Percentiles rank a stretch among this genome's conserved stretches.
Evolutionary conservation across 257 asterid genomes (phyloP).

Genomic region (Fraxinus americana): DNA sequence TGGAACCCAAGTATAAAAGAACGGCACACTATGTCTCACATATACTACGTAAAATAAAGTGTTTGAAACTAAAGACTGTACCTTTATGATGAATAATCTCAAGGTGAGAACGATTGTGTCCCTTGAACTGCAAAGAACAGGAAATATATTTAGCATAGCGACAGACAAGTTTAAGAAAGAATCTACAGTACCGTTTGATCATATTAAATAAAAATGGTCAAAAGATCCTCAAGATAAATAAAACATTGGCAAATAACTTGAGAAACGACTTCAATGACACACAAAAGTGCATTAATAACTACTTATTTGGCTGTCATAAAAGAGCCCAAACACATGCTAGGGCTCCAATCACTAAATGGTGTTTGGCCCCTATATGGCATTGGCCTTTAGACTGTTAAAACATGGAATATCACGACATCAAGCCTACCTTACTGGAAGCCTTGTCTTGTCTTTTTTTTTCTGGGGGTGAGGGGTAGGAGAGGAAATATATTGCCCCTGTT

Average conservation of each 20-base stretch:
- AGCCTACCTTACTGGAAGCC: neutral
- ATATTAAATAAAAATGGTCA: neutral
- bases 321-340: neutral
- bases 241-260: neutral
- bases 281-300: neutral
- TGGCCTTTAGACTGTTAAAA: neutral
- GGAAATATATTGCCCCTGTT: no score
- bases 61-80: conserved; percentile 31
- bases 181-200: neutral
- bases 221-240: neutral
- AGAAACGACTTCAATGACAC: neutral
- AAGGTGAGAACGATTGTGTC: conserved; percentile 87
- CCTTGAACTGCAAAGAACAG: conserved; percentile 67
- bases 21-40: neutral
- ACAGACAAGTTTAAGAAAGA: neutral
- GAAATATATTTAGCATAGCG: neutral
- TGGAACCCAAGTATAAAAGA: neutral
- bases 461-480: neutral
- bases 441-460: neutral
- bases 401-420: neutral
- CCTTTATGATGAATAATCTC: conserved; percentile 73
- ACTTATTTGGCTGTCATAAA: neutral
- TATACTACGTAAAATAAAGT: neutral
- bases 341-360: neutral
- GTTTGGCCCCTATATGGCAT: neutral